Percentiles rank a stretch among this genome's conserved stretches.
These are phyloP conservation scores for Fraxinus greggii DNA, from an alignment of 305 asterid species.

Conservation along the genomic window DNA sequence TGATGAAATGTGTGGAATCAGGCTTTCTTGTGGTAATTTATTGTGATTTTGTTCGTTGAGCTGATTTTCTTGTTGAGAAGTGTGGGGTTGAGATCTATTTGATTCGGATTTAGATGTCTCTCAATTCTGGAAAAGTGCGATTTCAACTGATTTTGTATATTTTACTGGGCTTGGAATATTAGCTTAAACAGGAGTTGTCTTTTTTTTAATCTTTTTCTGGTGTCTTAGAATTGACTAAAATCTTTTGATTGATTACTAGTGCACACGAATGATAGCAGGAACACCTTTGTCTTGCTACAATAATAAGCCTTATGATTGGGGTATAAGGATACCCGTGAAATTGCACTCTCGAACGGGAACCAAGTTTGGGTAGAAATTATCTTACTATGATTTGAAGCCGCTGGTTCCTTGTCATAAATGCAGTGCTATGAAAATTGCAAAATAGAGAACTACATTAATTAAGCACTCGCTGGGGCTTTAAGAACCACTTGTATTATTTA, in stretches of 20 bases:
- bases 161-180: not conserved
- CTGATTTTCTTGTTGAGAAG: not conserved
- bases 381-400: not conserved
- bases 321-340: not conserved
- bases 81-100: slow-evolving; percentile 20
- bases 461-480: not conserved
- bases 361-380: not conserved
- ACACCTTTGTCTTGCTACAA: not conserved
- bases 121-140: not conserved
- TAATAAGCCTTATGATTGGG: not conserved
- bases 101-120: not conserved
- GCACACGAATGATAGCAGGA: not conserved
- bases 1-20: not conserved
- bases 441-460: not conserved
- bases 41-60: not conserved
- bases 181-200: not conserved
- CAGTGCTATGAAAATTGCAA: not conserved
- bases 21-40: not conserved
- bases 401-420: not conserved
- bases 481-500: not conserved
- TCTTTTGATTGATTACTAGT: not conserved
- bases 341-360: not conserved
- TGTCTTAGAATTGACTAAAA: not conserved
- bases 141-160: not conserved
- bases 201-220: not conserved